Percentiles rank a stretch among this genome's conserved stretches.
Conservation (phyloP, 2,329 filamentous ascomycete species). For the Ceratocystis variospora region DNA sequence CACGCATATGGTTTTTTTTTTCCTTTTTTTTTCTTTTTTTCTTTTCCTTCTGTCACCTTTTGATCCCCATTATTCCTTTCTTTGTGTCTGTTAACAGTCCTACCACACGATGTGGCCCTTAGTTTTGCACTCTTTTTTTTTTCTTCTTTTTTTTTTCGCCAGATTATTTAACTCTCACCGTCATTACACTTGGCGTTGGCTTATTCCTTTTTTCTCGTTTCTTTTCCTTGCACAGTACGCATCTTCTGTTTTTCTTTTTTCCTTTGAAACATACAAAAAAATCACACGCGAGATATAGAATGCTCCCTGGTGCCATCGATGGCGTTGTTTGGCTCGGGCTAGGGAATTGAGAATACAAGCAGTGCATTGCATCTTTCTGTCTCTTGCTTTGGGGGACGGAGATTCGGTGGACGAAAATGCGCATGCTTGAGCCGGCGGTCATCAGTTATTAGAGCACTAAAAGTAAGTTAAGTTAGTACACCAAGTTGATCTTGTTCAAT, state of each 20-base stretch:
- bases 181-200: constrained; percentile 2
- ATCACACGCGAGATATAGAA: not conserved
- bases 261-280: constrained; percentile 1
- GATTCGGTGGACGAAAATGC: no score
- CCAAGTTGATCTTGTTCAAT: not conserved
- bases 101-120: not conserved
- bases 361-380: no score
- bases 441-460: constrained; percentile 1
- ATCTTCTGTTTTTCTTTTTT: not conserved
- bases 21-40: constrained; percentile 1
- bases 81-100: not conserved
- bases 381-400: no score
- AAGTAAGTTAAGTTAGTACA: constrained; percentile 6
- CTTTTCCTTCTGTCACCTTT: not conserved
- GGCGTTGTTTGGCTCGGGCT: not conserved
- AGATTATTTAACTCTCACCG: not conserved
- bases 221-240: not conserved
- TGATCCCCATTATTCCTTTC: not conserved
- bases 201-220: constrained; percentile 5
- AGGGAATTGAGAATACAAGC: no score
- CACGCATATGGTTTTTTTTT: constrained; percentile 3
- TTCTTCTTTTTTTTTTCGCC: not conserved
- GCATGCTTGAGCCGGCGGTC: not conserved
- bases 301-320: not conserved
- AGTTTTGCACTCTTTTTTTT: not conserved